Evolutionary conservation across 805 yeast genomes (phyloP), one percentile per base, ranked within the genome.

Genomic region (Spathaspora boniae): DNA sequence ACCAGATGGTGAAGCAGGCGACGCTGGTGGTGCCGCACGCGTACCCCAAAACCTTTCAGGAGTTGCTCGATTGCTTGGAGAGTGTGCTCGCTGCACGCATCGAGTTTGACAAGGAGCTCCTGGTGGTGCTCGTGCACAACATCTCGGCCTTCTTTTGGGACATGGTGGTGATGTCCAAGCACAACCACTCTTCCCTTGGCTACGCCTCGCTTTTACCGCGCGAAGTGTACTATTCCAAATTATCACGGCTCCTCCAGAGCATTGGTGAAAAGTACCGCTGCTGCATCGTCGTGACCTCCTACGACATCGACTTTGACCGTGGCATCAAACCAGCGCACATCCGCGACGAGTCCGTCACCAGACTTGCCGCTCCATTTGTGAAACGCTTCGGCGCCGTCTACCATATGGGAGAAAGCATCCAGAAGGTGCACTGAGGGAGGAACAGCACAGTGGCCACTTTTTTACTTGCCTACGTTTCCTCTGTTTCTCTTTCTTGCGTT

Each of bases 111-210:
- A 24, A 15, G 4, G 5, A 18, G 15, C 20, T 15, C 22, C 6
- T 14, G 22, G 14, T 22, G 11, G 9, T 38, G 7, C 14, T 38
- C 5, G 34, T 38, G 3, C 29, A 38, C 12, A 58, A 58, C 41
- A 25, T 64, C n/a, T 62, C 69, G 2, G 46, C 54, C n/a, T 62
- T 51, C 36, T 57, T 50, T 39, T 64, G 67, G 67, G 55, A 55
- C 6, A 39, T 56, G 23, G 51, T 47, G 31, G 19, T 40, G 25
- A 33, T 45, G 9, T 33, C 38, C 20, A 26, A 27, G 17, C 24
- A 25, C 5, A 38, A 44, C 29, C 41, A 31, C 24, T 18, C 24
- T 3, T 20, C 30, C 6, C 23, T 42, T 24, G 38, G 51, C 31
- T 18, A 34, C 12, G 18, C 38, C 17, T 11, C 29, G 18, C 33